These are phyloP conservation scores for Medicago arabica DNA, from an alignment of 306 rosid species.

Conservation along the genomic window DNA sequence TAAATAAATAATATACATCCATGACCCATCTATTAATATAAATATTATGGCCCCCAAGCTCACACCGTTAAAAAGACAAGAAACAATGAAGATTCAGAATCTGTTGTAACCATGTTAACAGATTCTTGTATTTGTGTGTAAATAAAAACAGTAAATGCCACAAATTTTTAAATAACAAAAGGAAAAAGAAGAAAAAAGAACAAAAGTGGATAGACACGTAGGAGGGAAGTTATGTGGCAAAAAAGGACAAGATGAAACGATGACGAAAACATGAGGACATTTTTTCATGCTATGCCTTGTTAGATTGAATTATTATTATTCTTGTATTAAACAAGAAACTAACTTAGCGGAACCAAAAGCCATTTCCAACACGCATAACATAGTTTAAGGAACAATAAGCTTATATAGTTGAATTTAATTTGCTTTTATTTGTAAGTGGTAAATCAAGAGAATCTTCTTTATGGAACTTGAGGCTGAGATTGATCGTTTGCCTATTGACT, in stretches of 20 bases:
- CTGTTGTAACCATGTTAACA: background rate
- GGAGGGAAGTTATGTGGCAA: slow-evolving; percentile 1
- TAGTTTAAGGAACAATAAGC: background rate
- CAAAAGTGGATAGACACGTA: background rate
- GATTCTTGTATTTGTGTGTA: slow-evolving; percentile 19
- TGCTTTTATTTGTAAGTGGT: background rate
- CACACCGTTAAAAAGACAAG: background rate
- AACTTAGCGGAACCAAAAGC: slow-evolving; percentile 33
- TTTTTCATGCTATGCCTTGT: slow-evolving; percentile 20
- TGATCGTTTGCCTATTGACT: slow-evolving; percentile 82
- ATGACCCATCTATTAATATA: background rate
- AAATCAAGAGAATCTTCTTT: background rate
- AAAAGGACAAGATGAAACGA: slow-evolving; percentile 12
- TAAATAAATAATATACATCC: background rate
- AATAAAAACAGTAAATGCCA: background rate
- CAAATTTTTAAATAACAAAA: background rate
- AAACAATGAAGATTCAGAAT: background rate
- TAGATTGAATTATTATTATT: background rate
- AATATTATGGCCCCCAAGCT: background rate
- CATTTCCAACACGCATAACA: slow-evolving; percentile 26
- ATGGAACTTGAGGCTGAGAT: slow-evolving; percentile 64
- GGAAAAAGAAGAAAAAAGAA: background rate
- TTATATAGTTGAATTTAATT: background rate
- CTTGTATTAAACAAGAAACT: slow-evolving; percentile 9
- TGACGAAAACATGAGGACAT: slow-evolving; percentile 68